A percentile compares a stretch with the other conserved stretches of the same genome.
phyloP scores from a whole-genome alignment of 352 stramenopile genomes.

The Pythium vanterpoolii region DNA sequence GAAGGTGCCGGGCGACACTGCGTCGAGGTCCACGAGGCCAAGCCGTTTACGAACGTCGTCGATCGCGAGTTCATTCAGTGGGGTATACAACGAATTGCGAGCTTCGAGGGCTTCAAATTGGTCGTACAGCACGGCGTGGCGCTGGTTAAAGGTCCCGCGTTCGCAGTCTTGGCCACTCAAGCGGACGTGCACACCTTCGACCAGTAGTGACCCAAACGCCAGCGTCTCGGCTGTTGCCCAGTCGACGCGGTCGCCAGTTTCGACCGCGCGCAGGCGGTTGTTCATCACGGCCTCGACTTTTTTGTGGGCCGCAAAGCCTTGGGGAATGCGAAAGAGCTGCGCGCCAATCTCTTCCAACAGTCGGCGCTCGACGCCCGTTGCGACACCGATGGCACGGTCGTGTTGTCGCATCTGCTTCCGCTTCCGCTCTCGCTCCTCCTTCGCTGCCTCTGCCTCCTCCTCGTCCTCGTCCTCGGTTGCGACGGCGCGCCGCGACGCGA shows the following conservation, averaged over 20 bases:
- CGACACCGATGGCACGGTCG: slow-evolving; percentile 1
- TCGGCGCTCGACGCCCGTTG: slow-evolving; percentile 68
- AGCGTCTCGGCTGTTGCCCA: slow-evolving; percentile 89
- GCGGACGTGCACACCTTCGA: slow-evolving; percentile 83
- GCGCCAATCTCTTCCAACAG: slow-evolving; percentile 73
- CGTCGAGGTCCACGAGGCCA: slow-evolving; percentile 39
- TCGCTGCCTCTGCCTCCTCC: not conserved
- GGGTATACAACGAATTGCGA: slow-evolving; percentile 91
- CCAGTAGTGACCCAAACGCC: slow-evolving; percentile 77
- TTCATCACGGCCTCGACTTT: slow-evolving; percentile 88
- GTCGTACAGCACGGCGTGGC: slow-evolving; percentile 87
- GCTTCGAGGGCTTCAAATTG: slow-evolving; percentile 76
- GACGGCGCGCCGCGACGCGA: not conserved
- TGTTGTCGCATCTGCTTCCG: not conserved
- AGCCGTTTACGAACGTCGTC: slow-evolving; percentile 41
- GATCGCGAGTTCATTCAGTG: slow-evolving; percentile 86
- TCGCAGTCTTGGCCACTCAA: slow-evolving; percentile 88
- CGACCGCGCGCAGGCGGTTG: slow-evolving; percentile 71
- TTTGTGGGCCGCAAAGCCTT: slow-evolving; percentile 80
- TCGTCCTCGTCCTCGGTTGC: slow-evolving; percentile 3
- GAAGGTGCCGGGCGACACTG: slow-evolving; percentile 43
- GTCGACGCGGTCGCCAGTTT: slow-evolving; percentile 68
- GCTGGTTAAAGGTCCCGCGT: slow-evolving; percentile 88
- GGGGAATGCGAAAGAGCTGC: slow-evolving; percentile 76
- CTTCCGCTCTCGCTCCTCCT: not conserved